phyloP scores from a whole-genome alignment of 768 basidiomycete species.

The Cubamyces lactineus region DNA sequence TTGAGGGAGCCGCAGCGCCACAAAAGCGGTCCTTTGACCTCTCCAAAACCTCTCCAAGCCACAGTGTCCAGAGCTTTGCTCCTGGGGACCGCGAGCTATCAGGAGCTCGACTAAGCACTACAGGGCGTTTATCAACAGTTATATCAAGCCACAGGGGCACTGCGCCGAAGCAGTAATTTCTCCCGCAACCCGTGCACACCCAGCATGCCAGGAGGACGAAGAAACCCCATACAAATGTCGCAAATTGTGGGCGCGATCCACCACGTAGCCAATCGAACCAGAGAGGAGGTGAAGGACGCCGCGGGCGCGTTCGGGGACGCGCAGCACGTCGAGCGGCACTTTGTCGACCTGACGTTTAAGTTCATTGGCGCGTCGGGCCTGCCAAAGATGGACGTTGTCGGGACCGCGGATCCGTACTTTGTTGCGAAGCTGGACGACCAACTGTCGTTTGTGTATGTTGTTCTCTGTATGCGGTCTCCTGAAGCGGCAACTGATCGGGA shows the following conservation, averaged over 20 bases:
- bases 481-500: background rate
- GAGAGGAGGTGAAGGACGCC: conserved; percentile 15
- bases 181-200: background rate
- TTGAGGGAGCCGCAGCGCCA: too few species aligned
- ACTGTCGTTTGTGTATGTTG: conserved; percentile 59
- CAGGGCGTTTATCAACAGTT: too few species aligned
- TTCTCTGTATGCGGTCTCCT: conserved; percentile 1
- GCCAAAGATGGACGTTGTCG: conserved; percentile 71
- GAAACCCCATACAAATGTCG: conserved; percentile 29
- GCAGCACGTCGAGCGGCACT: conserved; percentile 27
- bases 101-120: too few species aligned
- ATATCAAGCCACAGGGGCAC: too few species aligned
- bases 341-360: conserved; percentile 63
- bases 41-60: too few species aligned
- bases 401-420: conserved; percentile 71
- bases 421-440: conserved; percentile 65
- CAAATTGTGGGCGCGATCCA: conserved; percentile 24
- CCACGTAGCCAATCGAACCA: conserved; percentile 18
- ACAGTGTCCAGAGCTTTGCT: too few species aligned
- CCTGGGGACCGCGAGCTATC: too few species aligned
- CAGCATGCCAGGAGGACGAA: conserved; percentile 29
- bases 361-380: conserved; percentile 74
- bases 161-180: background rate
- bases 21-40: too few species aligned
- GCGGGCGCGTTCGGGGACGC: conserved; percentile 12